A percentile compares a stretch with the other conserved stretches of the same genome.
phyloP scores from a whole-genome alignment of 805 yeast genomes.

The Candida suzukii region DNA sequence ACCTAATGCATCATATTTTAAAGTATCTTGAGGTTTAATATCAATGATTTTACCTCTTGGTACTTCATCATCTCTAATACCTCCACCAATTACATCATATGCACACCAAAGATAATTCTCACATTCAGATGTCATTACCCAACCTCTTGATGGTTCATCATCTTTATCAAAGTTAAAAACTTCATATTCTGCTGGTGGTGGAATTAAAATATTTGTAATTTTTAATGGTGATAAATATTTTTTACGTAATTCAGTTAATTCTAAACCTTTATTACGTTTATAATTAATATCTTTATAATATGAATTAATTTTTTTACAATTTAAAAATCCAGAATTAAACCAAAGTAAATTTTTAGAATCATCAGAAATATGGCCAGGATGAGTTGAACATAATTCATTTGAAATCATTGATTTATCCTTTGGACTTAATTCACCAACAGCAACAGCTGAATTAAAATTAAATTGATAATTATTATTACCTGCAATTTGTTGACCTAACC shows the following conservation, averaged over 20 bases:
- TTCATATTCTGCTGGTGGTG: conserved; percentile 41
- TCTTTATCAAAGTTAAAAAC: conserved; percentile 25
- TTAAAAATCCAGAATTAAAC: conserved; percentile 65
- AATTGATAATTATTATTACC: conserved; percentile 49
- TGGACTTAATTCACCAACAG: conserved; percentile 37
- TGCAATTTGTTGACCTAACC: conserved; percentile 58
- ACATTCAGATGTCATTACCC: conserved; percentile 51
- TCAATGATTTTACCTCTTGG: conserved; percentile 40
- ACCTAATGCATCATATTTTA: conserved; percentile 36
- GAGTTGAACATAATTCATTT: conserved; percentile 52
- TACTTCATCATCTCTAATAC: conserved; percentile 27
- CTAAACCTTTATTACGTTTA: conserved; percentile 19
- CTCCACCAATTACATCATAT: conserved; percentile 48
- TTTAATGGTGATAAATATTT: conserved; percentile 33
- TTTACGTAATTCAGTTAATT: conserved; percentile 24
- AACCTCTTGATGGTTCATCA: conserved; percentile 44
- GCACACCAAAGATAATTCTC: conserved; percentile 57
- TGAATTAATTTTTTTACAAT: conserved; percentile 42
- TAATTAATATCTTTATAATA: conserved; percentile 31
- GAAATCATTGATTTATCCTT: conserved; percentile 14
- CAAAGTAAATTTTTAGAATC: conserved; percentile 48
- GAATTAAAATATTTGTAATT: conserved; percentile 41
- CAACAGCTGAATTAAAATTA: conserved; percentile 48
- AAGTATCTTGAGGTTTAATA: conserved; percentile 22
- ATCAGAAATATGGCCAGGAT: conserved; percentile 54